phyloP scores from a whole-genome alignment of 2,329 filamentous ascomycete species.

The Bertia moriformis region DNA sequence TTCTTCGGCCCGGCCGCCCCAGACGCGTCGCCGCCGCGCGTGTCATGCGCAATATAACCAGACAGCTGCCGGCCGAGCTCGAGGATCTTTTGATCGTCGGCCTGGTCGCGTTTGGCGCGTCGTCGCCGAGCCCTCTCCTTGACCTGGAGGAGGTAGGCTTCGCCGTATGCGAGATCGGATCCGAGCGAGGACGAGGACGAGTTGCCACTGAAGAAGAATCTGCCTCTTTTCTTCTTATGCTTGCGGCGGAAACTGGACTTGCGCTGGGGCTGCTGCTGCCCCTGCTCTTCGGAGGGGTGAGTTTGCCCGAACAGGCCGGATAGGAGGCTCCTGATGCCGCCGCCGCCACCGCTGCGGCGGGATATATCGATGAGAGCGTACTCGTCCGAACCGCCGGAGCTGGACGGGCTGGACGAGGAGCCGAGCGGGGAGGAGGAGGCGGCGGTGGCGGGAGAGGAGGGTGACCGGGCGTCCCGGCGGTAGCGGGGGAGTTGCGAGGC shows the following conservation, averaged over 20 bases:
- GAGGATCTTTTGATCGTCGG: conserved; percentile 38
- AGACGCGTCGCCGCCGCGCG: no score
- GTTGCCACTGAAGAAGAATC: conserved; percentile 43
- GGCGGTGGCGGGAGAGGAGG: background rate
- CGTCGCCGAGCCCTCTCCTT: conserved; percentile 6
- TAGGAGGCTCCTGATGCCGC: background rate
- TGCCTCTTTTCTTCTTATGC: conserved; percentile 17
- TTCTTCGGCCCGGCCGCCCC: no score
- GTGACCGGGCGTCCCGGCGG: no score
- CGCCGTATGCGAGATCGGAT: conserved; percentile 54
- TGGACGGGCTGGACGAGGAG: no score
- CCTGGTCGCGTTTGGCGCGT: conserved; percentile 18
- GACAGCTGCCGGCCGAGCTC: conserved; percentile 38
- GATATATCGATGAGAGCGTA: background rate
- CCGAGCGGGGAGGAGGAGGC: no score
- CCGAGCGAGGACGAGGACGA: conserved; percentile 56
- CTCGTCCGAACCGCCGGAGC: background rate
- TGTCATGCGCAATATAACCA: no score
- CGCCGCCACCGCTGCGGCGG: no score
- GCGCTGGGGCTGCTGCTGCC: conserved; percentile 16
- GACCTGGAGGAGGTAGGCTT: conserved; percentile 33
- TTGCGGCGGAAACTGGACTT: conserved; percentile 7
- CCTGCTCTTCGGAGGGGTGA: conserved; percentile 38
- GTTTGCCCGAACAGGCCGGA: conserved; percentile 11
- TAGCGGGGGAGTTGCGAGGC: no score